Evolutionary conservation across 1,284 basidiomycete species (phyloP).

Genomic region (Trametes pubescens): DNA sequence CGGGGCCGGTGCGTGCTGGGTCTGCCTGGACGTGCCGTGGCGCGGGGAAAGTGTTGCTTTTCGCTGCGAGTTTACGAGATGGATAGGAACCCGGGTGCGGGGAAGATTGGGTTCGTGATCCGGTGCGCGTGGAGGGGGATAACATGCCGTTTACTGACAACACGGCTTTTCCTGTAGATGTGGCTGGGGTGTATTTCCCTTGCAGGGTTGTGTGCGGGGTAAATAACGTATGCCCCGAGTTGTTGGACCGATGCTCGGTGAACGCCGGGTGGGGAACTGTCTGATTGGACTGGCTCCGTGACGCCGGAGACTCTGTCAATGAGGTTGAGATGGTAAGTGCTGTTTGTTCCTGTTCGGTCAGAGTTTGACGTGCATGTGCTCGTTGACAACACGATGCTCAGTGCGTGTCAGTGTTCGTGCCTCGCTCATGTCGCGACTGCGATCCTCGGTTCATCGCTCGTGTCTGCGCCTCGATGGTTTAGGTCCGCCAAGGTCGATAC

Average conservation of each 20-base stretch:
- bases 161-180: background rate
- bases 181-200: background rate
- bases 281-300: background rate
- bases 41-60: constrained; percentile 10
- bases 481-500: background rate
- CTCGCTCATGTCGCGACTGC: background rate
- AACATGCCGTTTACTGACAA: background rate
- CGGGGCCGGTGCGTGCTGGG: constrained; percentile 1
- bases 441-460: background rate
- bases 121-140: background rate
- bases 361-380: background rate
- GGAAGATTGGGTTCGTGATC: constrained; percentile 2
- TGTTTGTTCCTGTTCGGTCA: background rate
- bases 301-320: background rate
- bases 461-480: background rate
- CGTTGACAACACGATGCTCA: background rate
- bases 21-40: constrained; percentile 18
- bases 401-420: background rate
- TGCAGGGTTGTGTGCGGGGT: no score
- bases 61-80: constrained; percentile 8
- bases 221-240: no score
- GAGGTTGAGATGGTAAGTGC: background rate
- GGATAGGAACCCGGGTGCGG: background rate
- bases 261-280: background rate
- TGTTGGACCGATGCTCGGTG: no score